A percentile compares a stretch with the other conserved stretches of the same genome.
Conservation (phyloP, 2,329 filamentous ascomycete genomes). For the Volutella citrinella region DNA sequence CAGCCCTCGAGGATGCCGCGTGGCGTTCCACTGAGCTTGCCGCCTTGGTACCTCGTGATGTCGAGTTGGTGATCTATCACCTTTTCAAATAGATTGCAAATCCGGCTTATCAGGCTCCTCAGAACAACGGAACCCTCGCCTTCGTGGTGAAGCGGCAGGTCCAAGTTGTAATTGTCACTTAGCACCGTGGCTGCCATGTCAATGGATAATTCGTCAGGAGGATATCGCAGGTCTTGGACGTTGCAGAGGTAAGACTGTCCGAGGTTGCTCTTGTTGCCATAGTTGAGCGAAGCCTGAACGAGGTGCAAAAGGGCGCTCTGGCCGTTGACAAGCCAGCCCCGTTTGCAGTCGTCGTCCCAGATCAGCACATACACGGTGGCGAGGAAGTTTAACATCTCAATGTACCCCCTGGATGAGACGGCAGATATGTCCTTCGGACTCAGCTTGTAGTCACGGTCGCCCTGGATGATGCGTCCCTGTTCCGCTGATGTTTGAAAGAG, state of each 20-base stretch:
- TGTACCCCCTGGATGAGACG: conserved; percentile 5
- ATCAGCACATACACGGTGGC: conserved; percentile 17
- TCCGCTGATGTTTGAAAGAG: too few species aligned
- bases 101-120: conserved; percentile 14
- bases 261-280: conserved; percentile 5
- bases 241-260: conserved; percentile 1
- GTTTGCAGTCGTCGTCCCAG: conserved; percentile 25
- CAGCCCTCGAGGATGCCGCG: conserved; percentile 27
- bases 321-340: conserved; percentile 29
- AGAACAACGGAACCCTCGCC: conserved; percentile 6
- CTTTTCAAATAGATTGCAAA: conserved; percentile 20
- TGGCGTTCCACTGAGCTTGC: conserved; percentile 4
- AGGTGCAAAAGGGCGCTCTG: conserved; percentile 22
- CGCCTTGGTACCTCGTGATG: conserved; percentile 8
- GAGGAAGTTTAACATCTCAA: conserved; percentile 15
- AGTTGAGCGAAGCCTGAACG: conserved; percentile 16
- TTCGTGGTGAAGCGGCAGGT: conserved; percentile 1
- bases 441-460: too few species aligned
- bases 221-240: conserved; percentile 1
- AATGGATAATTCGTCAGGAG: background rate
- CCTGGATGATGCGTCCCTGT: too few species aligned
- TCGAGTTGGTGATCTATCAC: conserved; percentile 22
- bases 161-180: conserved; percentile 1
- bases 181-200: conserved; percentile 6
- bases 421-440: conserved; percentile 1